Evolutionary conservation across 495 filamentous ascomycete species (phyloP).

Genomic region (Penicillium diatomitis): DNA sequence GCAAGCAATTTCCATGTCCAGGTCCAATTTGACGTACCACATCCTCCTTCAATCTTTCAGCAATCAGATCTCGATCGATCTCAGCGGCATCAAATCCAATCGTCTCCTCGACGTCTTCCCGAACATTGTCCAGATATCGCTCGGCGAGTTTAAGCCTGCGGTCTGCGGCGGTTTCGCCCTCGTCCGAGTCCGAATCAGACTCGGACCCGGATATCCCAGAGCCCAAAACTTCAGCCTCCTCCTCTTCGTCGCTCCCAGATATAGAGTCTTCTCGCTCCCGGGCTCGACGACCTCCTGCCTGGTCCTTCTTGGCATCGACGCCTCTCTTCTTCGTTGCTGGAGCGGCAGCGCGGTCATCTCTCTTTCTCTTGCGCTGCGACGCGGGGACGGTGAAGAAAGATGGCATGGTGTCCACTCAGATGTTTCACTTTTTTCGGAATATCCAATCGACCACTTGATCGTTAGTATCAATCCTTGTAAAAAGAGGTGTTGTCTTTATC

Average conservation of each 20-base stretch:
- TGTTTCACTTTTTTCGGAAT: no score
- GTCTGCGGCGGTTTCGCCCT: slow-evolving; percentile 79
- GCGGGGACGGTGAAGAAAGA: slow-evolving; percentile 78
- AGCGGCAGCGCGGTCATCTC: slow-evolving; percentile 39
- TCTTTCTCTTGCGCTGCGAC: slow-evolving; percentile 75
- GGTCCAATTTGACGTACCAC: slow-evolving; percentile 41
- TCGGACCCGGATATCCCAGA: slow-evolving; percentile 36
- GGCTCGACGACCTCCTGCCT: slow-evolving; percentile 14
- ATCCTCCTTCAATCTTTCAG: slow-evolving; percentile 81
- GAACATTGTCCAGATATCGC: slow-evolving; percentile 83
- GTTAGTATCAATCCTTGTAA: background rate
- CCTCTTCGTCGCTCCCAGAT: slow-evolving; percentile 74
- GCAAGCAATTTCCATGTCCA: background rate
- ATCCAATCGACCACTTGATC: no score
- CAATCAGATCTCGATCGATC: slow-evolving; percentile 85
- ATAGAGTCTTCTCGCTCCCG: slow-evolving; percentile 55
- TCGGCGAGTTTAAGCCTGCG: slow-evolving; percentile 82
- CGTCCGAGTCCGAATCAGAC: slow-evolving; percentile 44
- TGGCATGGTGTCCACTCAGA: slow-evolving; percentile 44
- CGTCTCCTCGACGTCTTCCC: slow-evolving; percentile 64
- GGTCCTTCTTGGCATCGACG: slow-evolving; percentile 28
- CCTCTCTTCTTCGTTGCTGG: slow-evolving; percentile 50
- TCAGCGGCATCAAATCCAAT: slow-evolving; percentile 86
- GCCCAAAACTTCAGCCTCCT: slow-evolving; percentile 41
- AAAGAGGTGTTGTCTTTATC: background rate